A percentile compares a stretch with the other conserved stretches of the same genome.
Evolutionary conservation across 2,329 filamentous ascomycete species (phyloP).

Genomic region (Colletotrichum filicis): DNA sequence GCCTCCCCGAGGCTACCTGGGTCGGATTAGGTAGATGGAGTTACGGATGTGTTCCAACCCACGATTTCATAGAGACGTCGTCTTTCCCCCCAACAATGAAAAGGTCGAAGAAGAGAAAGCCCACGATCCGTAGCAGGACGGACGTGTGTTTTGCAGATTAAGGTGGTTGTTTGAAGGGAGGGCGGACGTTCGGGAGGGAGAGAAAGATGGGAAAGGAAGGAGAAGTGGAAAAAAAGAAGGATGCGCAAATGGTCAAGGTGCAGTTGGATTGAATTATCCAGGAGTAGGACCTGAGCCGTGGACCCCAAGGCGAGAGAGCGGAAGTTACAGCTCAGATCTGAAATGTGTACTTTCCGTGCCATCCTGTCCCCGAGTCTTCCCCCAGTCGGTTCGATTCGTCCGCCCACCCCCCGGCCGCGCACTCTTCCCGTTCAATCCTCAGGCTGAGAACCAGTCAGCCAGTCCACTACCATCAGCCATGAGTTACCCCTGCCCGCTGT

Average conservation of each 20-base stretch:
- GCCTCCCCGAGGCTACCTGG: constrained; percentile 33
- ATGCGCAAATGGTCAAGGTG: not conserved
- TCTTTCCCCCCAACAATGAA: not conserved
- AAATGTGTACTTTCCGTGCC: constrained; percentile 15
- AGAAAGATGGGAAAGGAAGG: not conserved
- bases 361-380: not conserved
- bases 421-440: not conserved
- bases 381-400: not conserved
- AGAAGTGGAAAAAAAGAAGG: not conserved
- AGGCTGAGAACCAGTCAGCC: not conserved
- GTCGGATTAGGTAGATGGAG: constrained; percentile 13
- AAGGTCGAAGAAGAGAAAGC: not conserved
- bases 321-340: not conserved
- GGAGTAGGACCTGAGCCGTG: not conserved
- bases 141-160: not conserved
- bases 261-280: not conserved
- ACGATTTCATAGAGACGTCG: constrained; percentile 19
- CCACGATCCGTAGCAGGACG: not conserved
- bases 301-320: not conserved
- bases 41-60: constrained; percentile 1
- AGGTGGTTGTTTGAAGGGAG: constrained; percentile 2
- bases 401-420: not conserved
- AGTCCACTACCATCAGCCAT: too few species aligned
- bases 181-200: not conserved
- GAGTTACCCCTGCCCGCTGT: constrained; percentile 3